A percentile compares a stretch with the other conserved stretches of the same genome.
Evolutionary conservation across 345 rosid species (phyloP).

Genomic region (Anacardium occidentale): DNA sequence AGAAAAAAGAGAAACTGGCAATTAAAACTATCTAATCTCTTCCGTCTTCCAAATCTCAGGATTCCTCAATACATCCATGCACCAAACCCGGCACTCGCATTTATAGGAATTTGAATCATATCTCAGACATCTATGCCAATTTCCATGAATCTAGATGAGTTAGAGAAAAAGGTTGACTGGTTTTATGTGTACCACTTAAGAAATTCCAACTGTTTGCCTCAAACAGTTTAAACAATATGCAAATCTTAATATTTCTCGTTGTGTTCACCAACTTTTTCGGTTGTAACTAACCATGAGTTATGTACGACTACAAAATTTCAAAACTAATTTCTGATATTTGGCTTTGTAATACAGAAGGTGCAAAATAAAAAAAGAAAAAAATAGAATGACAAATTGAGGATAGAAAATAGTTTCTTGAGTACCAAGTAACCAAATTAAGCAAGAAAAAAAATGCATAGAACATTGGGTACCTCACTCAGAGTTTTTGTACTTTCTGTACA

Average conservation of each 20-base stretch:
- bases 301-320: no score
- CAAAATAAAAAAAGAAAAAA: no score
- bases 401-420: no score
- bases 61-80: conserved; percentile 9
- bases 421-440: no score
- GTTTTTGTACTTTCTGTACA: no score
- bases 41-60: conserved; percentile 11
- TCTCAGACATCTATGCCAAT: conserved; percentile 7
- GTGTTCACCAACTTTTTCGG: not conserved
- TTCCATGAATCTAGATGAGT: not conserved
- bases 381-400: no score
- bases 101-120: conserved; percentile 10
- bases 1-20: conserved; percentile 12
- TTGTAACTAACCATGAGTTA: no score
- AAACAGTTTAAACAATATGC: not conserved
- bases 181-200: not conserved
- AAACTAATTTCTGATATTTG: no score
- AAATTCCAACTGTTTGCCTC: not conserved
- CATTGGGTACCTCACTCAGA: no score
- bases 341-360: no score
- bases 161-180: not conserved
- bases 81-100: conserved; percentile 14
- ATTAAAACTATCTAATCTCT: not conserved
- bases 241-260: not conserved
- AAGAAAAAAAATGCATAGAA: no score